phyloP scores from a whole-genome alignment of 169 alveolate genomes.

The Cryptosporidium viatorum region DNA sequence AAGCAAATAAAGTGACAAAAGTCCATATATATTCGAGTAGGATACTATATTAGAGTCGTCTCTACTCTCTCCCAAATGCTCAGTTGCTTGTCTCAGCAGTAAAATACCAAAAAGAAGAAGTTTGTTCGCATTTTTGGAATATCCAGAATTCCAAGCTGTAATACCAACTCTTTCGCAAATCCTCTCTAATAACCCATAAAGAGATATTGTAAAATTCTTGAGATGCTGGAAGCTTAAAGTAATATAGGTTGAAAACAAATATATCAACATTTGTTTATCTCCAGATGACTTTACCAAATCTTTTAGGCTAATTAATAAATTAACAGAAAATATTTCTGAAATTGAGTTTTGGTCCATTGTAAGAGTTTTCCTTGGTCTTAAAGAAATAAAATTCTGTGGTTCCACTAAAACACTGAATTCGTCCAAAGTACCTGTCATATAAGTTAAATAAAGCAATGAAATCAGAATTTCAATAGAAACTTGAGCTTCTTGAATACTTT shows the following conservation, averaged over 20 bases:
- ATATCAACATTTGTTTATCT: constrained; percentile 62
- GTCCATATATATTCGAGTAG: constrained; percentile 44
- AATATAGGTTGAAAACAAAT: constrained; percentile 41
- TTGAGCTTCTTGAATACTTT: neutral
- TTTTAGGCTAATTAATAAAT: constrained; percentile 2
- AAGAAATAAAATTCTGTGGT: constrained; percentile 18
- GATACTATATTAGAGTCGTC: neutral
- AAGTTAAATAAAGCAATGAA: constrained; percentile 34
- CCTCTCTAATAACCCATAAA: constrained; percentile 4
- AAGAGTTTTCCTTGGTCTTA: neutral
- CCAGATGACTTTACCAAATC: constrained; percentile 50
- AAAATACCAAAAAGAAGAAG: constrained; percentile 42
- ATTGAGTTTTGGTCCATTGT: neutral
- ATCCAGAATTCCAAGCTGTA: constrained; percentile 1
- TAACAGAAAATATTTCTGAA: constrained; percentile 20
- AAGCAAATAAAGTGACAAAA: constrained; percentile 6
- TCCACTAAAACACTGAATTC: constrained; percentile 42
- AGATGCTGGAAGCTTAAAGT: constrained; percentile 37
- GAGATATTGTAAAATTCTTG: constrained; percentile 36
- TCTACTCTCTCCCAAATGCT: neutral
- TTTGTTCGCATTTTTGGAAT: constrained; percentile 13
- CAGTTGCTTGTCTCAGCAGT: constrained; percentile 40
- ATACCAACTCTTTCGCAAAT: neutral
- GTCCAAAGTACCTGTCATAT: constrained; percentile 18
- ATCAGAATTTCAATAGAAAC: constrained; percentile 7